Conservation (phyloP, 371 early-diverging fungal genomes). For the Rhizopus delemar region DNA sequence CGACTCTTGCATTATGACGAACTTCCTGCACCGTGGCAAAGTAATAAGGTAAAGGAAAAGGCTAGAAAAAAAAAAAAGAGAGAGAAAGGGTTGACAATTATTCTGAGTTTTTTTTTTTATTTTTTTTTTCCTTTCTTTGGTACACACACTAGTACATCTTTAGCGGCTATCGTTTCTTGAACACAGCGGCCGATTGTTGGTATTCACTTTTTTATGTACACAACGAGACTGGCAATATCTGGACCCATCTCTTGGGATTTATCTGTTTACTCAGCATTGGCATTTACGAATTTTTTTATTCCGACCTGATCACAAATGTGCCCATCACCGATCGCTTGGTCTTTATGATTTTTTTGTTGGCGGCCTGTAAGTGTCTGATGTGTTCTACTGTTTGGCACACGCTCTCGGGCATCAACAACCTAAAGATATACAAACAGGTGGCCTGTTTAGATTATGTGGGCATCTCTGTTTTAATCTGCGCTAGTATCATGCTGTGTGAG, state of each 20-base stretch:
- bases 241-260: conserved; percentile 77
- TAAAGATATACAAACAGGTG: conserved; percentile 48
- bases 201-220: conserved; percentile 72
- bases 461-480: conserved; percentile 73
- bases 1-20: conserved; percentile 49
- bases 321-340: conserved; percentile 58
- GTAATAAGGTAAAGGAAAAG: conserved; percentile 36
- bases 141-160: conserved; percentile 47
- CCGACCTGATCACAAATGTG: conserved; percentile 47
- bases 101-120: not conserved
- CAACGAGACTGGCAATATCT: conserved; percentile 86
- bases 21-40: conserved; percentile 48
- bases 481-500: conserved; percentile 60
- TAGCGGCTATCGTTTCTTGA: conserved; percentile 75
- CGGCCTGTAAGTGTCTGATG: conserved; percentile 71
- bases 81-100: no score
- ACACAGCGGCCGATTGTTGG: conserved; percentile 65
- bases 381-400: conserved; percentile 79
- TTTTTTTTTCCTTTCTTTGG: not conserved
- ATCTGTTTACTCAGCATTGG: conserved; percentile 62
- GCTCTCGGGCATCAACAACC: conserved; percentile 71
- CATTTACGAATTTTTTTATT: conserved; percentile 49
- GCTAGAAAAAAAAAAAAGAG: no score
- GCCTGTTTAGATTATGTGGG: conserved; percentile 84
- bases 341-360: conserved; percentile 60